Conservation (phyloP, 2,329 filamentous ascomycete genomes). For the Triangularia verruculosa region DNA sequence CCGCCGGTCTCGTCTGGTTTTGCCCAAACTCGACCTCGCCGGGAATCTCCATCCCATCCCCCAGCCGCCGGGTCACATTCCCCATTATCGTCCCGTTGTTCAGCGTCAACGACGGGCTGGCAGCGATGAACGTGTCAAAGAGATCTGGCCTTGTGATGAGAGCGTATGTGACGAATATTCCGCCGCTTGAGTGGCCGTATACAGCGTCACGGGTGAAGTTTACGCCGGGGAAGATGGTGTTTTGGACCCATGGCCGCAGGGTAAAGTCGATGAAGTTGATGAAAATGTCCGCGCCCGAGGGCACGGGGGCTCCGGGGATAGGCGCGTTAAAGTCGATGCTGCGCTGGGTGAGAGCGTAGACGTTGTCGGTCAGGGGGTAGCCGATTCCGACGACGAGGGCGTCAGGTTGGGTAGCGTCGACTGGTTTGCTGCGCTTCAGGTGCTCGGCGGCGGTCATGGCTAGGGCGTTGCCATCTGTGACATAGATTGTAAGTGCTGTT, state of each 20-base stretch:
- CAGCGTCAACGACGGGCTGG: constrained; percentile 26
- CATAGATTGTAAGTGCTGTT: constrained; percentile 16
- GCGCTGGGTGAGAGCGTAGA: constrained; percentile 25
- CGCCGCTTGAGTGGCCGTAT: constrained; percentile 30
- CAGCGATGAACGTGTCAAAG: constrained; percentile 29
- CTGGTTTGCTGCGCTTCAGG: constrained; percentile 28
- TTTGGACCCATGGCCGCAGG: constrained; percentile 26
- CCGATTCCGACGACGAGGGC: constrained; percentile 30
- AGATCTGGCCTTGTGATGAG: constrained; percentile 24
- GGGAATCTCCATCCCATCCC: constrained; percentile 5
- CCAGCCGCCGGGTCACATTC: constrained; percentile 19
- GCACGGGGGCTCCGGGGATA: constrained; percentile 14
- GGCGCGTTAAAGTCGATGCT: constrained; percentile 29
- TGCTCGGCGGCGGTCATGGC: constrained; percentile 28
- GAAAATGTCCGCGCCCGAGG: constrained; percentile 24
- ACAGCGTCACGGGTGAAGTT: constrained; percentile 25
- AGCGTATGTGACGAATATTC: constrained; percentile 26
- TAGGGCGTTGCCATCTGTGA: constrained; percentile 29
- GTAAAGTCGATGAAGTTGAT: constrained; percentile 26
- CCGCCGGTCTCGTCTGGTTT: constrained; percentile 13
- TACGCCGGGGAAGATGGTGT: constrained; percentile 23
- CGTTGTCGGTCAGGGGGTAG: constrained; percentile 28
- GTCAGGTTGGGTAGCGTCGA: constrained; percentile 27
- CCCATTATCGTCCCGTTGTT: constrained; percentile 24
- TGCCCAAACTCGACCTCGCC: background rate